Evolutionary conservation across 2,329 filamentous ascomycete genomes (phyloP).

Genomic region (Fusarium papillatum): DNA sequence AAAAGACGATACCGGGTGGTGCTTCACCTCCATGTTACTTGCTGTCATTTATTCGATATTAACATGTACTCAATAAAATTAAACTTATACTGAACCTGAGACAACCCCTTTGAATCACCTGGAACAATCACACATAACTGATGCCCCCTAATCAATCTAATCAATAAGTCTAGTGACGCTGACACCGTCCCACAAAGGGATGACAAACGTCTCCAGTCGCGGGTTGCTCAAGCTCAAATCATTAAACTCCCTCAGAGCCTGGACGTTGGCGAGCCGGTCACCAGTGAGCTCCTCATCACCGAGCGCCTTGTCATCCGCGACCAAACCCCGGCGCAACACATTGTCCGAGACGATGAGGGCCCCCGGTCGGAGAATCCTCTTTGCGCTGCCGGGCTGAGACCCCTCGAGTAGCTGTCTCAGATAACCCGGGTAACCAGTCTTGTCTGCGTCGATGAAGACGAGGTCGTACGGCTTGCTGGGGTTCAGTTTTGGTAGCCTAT

Average conservation of each 20-base stretch:
- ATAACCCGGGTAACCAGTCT: slow-evolving; percentile 64
- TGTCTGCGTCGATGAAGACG: slow-evolving; percentile 68
- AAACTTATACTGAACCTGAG: not conserved
- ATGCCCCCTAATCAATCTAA: slow-evolving; percentile 32
- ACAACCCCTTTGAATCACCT: not conserved
- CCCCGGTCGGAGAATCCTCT: slow-evolving; percentile 60
- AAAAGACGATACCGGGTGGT: too few species aligned
- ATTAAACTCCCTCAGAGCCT: slow-evolving; percentile 52
- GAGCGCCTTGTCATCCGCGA: slow-evolving; percentile 54
- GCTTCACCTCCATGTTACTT: slow-evolving; percentile 11
- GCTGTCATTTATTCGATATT: slow-evolving; percentile 14
- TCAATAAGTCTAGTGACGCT: slow-evolving; percentile 55
- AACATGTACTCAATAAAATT: slow-evolving; percentile 7
- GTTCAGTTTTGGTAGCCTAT: slow-evolving; percentile 48
- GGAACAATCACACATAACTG: not conserved
- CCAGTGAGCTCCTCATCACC: slow-evolving; percentile 33
- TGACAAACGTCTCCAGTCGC: slow-evolving; percentile 55
- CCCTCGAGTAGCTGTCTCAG: slow-evolving; percentile 58
- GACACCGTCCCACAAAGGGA: slow-evolving; percentile 60
- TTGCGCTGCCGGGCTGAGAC: slow-evolving; percentile 53
- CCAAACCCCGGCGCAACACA: slow-evolving; percentile 61
- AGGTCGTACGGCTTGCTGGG: slow-evolving; percentile 60
- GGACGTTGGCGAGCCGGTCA: slow-evolving; percentile 35
- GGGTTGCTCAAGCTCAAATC: slow-evolving; percentile 47
- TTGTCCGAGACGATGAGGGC: slow-evolving; percentile 69